Conservation (phyloP, 352 stramenopile genomes). For the Globisporangium canariense region DNA sequence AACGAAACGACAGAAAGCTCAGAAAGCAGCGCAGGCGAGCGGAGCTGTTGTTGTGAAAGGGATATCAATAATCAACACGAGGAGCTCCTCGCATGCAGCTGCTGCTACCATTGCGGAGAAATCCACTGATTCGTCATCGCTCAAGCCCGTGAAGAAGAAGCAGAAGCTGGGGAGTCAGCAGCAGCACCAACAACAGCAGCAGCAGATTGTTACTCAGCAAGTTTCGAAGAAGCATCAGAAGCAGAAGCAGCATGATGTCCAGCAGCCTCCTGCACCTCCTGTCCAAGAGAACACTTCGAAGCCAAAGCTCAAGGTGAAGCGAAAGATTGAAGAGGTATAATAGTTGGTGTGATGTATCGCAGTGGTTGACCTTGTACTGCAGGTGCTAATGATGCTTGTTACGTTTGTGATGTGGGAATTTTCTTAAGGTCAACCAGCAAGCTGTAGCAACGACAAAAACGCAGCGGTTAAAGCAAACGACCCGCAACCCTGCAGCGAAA, state of each 20-base stretch:
- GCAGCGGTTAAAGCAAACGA: not conserved
- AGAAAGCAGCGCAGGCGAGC: not conserved
- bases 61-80: not conserved
- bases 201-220: not conserved
- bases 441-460: not conserved
- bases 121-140: not conserved
- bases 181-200: not conserved
- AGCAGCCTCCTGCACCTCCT: not conserved
- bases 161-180: not conserved
- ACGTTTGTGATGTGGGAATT: too few species aligned
- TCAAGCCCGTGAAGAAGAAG: constrained; percentile 9
- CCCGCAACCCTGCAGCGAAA: not conserved
- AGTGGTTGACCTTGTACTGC: not conserved
- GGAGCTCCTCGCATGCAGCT: not conserved
- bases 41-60: not conserved
- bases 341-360: not conserved
- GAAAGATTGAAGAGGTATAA: constrained; percentile 4
- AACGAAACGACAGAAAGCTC: not conserved
- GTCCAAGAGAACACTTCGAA: not conserved
- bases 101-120: not conserved
- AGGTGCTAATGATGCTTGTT: too few species aligned
- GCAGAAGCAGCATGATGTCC: not conserved
- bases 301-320: constrained; percentile 6
- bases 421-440: not conserved
- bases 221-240: not conserved